phyloP scores from a whole-genome alignment of 2,329 filamentous ascomycete species.

The Dactylonectria macrodidyma region DNA sequence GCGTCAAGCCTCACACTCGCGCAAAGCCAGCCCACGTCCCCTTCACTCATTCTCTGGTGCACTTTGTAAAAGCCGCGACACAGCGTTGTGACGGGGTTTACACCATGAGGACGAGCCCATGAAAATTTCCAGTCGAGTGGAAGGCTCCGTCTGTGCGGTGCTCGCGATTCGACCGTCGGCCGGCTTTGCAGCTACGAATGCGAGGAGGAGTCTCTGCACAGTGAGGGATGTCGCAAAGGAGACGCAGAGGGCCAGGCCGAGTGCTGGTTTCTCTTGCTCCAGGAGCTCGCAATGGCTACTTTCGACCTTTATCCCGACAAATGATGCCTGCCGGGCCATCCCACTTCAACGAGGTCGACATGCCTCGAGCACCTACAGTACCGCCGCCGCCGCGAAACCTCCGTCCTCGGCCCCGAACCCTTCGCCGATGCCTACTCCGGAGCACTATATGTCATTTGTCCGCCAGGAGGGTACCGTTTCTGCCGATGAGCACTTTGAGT shows the following conservation, averaged over 20 bases:
- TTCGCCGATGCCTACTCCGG: constrained; percentile 45
- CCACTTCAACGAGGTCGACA: constrained; percentile 39
- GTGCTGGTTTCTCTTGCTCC: constrained; percentile 46
- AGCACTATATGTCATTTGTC: constrained; percentile 68
- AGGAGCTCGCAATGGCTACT: constrained; percentile 57
- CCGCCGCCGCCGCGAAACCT: constrained; percentile 39
- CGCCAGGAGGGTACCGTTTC: constrained; percentile 63
- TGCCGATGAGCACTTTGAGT: constrained; percentile 68
- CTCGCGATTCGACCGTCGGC: constrained; percentile 62
- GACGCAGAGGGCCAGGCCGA: constrained; percentile 29
- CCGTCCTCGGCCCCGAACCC: constrained; percentile 29
- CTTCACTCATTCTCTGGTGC: constrained; percentile 5
- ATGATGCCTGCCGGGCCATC: constrained; percentile 37
- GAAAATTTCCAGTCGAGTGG: constrained; percentile 72
- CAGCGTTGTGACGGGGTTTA: constrained; percentile 37
- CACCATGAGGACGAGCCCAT: constrained; percentile 71
- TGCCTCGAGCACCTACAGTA: constrained; percentile 45
- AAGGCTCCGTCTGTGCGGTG: constrained; percentile 72
- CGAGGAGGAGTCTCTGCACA: constrained; percentile 47
- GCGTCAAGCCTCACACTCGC: constrained; percentile 36
- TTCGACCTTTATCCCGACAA: constrained; percentile 56
- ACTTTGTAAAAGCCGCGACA: constrained; percentile 21
- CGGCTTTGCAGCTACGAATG: constrained; percentile 43
- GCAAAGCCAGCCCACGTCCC: constrained; percentile 28
- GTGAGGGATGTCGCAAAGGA: constrained; percentile 36